Evolutionary conservation across 306 rosid species (phyloP).

Genomic region (Argentina anserina): DNA sequence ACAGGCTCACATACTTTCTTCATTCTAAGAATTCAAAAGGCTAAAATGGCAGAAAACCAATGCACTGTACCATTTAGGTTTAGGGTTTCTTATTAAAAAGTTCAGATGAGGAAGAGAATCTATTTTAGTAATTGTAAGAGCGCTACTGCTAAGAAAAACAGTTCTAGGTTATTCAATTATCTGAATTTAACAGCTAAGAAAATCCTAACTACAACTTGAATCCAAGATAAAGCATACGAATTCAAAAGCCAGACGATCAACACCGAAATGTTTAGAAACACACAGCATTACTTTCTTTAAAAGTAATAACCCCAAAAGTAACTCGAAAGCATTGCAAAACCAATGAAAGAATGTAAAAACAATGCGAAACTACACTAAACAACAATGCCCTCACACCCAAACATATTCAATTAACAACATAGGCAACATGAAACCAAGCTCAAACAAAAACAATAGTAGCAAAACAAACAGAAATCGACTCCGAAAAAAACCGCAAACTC

Average conservation of each 20-base stretch:
- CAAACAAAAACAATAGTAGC: background rate
- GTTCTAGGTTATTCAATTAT: too few relatives aligned
- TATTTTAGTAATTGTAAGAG: too few relatives aligned
- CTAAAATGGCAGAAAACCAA: background rate
- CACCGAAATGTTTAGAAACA: background rate
- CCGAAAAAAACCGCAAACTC: conserved; percentile 16
- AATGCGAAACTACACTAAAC: background rate
- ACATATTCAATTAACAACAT: background rate
- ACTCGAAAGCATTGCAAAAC: background rate
- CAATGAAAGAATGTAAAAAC: background rate
- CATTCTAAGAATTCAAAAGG: background rate
- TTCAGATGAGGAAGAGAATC: background rate
- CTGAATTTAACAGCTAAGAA: too few relatives aligned
- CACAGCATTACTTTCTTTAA: too few relatives aligned
- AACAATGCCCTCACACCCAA: background rate
- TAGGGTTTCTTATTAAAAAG: background rate
- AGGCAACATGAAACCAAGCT: background rate
- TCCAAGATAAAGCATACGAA: too few relatives aligned
- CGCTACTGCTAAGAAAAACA: too few relatives aligned
- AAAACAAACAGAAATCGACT: background rate
- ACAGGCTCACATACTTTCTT: background rate
- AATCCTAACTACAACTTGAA: too few relatives aligned
- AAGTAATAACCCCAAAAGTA: too few relatives aligned
- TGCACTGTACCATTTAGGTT: background rate
- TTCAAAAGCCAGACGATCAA: too few relatives aligned